Conservation (phyloP, 805 yeast species). For the Lipomyces lipofer region DNA sequence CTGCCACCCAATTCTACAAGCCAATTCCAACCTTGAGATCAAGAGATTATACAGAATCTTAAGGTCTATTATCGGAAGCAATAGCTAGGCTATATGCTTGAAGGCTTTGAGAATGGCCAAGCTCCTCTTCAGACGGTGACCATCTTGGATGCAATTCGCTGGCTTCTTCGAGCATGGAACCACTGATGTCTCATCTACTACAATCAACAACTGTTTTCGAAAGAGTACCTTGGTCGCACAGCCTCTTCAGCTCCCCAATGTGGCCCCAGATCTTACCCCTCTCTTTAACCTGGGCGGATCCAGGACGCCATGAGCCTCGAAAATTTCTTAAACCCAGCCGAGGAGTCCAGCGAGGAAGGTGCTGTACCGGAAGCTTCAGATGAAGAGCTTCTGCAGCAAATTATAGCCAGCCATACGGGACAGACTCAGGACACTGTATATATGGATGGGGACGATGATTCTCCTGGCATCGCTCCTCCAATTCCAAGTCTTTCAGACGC, state of each 20-base stretch:
- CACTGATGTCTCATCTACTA: not conserved
- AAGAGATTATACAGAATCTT: not conserved
- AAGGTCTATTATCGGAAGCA: not conserved
- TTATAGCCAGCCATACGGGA: conserved; percentile 1
- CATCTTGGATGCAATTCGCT: not conserved
- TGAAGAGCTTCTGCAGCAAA: not conserved
- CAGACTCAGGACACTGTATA: not conserved
- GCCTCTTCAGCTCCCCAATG: not conserved
- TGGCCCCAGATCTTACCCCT: not conserved
- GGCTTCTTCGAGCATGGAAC: not conserved
- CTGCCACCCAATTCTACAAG: not conserved
- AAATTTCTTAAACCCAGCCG: not conserved
- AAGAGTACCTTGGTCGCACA: not conserved
- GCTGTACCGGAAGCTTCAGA: not conserved
- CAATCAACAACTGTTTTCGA: not conserved
- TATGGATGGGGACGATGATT: not conserved
- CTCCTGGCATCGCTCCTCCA: too few relatives aligned
- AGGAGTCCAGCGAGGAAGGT: not conserved
- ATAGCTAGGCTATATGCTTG: not conserved
- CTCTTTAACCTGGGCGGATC: not conserved
- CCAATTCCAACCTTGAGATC: not conserved
- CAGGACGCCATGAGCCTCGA: not conserved
- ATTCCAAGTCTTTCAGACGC: not conserved
- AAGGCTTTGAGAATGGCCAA: not conserved
- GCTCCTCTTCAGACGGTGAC: not conserved